These are phyloP conservation scores for Boletus vinaceobasis DNA, from an alignment of 768 basidiomycete species.

Conservation along the genomic window DNA sequence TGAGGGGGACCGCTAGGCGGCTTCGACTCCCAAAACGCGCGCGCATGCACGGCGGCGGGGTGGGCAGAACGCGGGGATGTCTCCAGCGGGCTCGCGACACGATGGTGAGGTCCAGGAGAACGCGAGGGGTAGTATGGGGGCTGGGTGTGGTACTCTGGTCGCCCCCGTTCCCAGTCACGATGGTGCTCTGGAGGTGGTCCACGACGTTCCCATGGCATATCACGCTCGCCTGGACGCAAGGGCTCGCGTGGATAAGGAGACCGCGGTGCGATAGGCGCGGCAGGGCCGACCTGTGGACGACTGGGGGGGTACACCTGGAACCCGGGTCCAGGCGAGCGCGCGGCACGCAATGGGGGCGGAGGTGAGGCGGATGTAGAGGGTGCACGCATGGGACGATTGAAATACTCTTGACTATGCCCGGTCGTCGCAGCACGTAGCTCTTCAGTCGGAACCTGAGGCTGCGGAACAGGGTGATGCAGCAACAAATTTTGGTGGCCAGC, in stretches of 20 bases:
- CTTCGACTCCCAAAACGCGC: conserved; percentile 63
- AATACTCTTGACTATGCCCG: conserved; percentile 55
- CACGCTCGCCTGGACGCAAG: conserved; percentile 46
- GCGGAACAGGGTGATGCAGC: conserved; percentile 67
- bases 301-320: conserved; percentile 47
- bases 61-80: conserved; percentile 58
- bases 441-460: conserved; percentile 51
- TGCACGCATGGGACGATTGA: conserved; percentile 48
- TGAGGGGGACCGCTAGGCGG: conserved; percentile 35
- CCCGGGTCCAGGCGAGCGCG: conserved; percentile 48
- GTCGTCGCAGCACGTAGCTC: conserved; percentile 44
- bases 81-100: conserved; percentile 50
- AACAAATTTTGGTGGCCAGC: conserved; percentile 53
- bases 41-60: conserved; percentile 32
- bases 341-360: conserved; percentile 45
- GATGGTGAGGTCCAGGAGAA: conserved; percentile 38
- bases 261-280: conserved; percentile 52
- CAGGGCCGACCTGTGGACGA: conserved; percentile 51
- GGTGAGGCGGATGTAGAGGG: conserved; percentile 63
- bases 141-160: conserved; percentile 36
- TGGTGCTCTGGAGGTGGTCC: conserved; percentile 41
- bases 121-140: conserved; percentile 33
- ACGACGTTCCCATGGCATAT: conserved; percentile 61
- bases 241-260: conserved; percentile 58
- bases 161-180: conserved; percentile 54